Conservation (phyloP, 352 stramenopile genomes). For the Globisporangium paroecandrum region DNA sequence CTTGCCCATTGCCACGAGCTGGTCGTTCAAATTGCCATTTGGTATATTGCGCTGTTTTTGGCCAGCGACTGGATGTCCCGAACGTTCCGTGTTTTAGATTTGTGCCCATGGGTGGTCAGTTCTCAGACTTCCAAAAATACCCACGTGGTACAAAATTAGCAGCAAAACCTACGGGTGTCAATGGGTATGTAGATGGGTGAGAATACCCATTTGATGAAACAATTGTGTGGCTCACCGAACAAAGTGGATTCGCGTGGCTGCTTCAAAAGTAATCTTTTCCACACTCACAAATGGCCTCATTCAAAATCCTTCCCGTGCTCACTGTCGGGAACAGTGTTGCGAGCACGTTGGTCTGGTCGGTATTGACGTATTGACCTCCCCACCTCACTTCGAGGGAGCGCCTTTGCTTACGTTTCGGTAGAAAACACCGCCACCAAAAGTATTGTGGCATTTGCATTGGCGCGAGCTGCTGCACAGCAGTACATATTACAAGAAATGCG, state of each 20-base stretch:
- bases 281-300: too few relatives aligned
- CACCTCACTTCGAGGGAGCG: background rate
- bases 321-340: background rate
- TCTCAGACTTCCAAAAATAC: too few relatives aligned
- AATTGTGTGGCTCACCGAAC: too few relatives aligned
- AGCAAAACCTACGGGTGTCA: too few relatives aligned
- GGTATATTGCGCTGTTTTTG: background rate
- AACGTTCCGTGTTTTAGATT: background rate
- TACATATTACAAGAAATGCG: background rate
- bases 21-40: background rate
- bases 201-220: too few relatives aligned
- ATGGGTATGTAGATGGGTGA: too few relatives aligned
- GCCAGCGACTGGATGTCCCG: background rate
- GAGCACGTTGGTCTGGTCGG: background rate
- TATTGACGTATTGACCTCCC: background rate
- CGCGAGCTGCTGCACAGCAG: background rate
- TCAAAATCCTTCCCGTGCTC: background rate
- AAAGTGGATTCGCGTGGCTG: too few relatives aligned
- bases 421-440: background rate
- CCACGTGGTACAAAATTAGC: too few relatives aligned
- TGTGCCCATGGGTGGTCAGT: too few relatives aligned
- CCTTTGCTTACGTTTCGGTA: background rate
- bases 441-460: background rate
- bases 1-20: background rate
- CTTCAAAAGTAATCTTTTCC: too few relatives aligned